A percentile compares a stretch with the other conserved stretches of the same genome.
These are phyloP conservation scores for Beauveria australis DNA, from an alignment of 2,329 filamentous ascomycete genomes.

Conservation along the genomic window DNA sequence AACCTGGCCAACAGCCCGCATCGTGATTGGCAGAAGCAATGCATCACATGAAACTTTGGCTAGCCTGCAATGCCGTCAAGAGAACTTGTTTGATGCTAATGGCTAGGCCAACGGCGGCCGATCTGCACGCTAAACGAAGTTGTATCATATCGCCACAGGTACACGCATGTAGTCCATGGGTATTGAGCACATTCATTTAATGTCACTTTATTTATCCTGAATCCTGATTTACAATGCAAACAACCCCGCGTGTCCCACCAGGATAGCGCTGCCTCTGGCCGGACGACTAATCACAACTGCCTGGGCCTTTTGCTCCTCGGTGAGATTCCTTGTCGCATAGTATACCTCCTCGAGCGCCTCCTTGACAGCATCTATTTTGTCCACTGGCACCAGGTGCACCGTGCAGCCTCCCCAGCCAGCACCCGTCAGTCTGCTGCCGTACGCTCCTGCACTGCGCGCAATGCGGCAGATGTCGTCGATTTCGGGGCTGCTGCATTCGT, in stretches of 20 bases:
- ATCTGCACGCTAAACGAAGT: neutral
- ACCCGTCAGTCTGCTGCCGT: constrained; percentile 80
- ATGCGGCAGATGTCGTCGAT: constrained; percentile 83
- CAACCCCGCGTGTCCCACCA: constrained; percentile 20
- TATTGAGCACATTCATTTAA: neutral
- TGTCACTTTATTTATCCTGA: neutral
- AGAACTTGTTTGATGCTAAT: neutral
- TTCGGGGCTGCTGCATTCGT: constrained; percentile 87
- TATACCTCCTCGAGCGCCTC: constrained; percentile 74
- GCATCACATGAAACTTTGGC: neutral
- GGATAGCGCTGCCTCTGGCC: constrained; percentile 56
- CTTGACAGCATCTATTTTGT: constrained; percentile 72
- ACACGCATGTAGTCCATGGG: neutral
- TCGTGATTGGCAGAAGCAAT: neutral
- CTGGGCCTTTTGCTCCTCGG: constrained; percentile 62
- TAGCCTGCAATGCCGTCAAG: neutral
- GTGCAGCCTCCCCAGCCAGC: constrained; percentile 96
- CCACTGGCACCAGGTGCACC: constrained; percentile 81
- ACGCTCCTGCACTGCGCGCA: constrained; percentile 68
- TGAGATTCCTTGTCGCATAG: constrained; percentile 60
- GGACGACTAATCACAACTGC: constrained; percentile 88
- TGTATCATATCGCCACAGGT: neutral
- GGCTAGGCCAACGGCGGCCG: neutral
- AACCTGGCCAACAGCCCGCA: neutral
- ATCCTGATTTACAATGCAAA: constrained; percentile 17